phyloP scores from a whole-genome alignment of 805 yeast genomes.

The Ogataea dorogensis region DNA sequence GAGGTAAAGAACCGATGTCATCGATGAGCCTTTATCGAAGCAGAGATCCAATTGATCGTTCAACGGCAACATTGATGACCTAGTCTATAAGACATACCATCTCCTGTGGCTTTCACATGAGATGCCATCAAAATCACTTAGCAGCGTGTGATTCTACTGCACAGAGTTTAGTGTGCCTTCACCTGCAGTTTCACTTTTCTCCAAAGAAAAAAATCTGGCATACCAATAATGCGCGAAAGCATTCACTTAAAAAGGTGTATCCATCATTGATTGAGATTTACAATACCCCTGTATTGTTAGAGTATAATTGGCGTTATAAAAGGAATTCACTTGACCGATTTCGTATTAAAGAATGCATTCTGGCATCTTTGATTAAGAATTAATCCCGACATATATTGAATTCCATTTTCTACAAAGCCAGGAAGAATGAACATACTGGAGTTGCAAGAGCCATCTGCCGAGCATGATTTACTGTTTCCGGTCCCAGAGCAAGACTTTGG shows the following conservation, averaged over 20 bases:
- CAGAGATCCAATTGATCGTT: too few relatives aligned
- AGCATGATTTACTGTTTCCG: neutral
- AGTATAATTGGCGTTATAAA: too few relatives aligned
- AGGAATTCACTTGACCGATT: neutral
- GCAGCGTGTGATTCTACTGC: neutral
- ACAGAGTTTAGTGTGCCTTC: neutral
- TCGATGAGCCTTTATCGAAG: too few relatives aligned
- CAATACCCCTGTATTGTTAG: conserved; percentile 3
- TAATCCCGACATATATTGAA: neutral
- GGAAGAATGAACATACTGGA: neutral
- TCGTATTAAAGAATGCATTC: too few relatives aligned
- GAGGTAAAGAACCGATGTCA: too few relatives aligned
- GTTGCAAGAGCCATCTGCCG: conserved; percentile 2
- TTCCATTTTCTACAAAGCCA: neutral
- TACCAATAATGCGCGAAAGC: neutral
- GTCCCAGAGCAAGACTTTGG: conserved; percentile 1
- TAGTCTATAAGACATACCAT: too few relatives aligned
- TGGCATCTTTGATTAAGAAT: too few relatives aligned
- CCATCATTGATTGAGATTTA: conserved; percentile 1
- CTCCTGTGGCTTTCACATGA: too few relatives aligned
- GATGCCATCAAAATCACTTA: too few relatives aligned
- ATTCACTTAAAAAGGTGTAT: neutral
- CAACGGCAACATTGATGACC: too few relatives aligned
- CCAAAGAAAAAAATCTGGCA: neutral
- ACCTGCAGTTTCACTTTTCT: neutral